Conservation (phyloP, 805 yeast species). For the Pichia nakasei region DNA sequence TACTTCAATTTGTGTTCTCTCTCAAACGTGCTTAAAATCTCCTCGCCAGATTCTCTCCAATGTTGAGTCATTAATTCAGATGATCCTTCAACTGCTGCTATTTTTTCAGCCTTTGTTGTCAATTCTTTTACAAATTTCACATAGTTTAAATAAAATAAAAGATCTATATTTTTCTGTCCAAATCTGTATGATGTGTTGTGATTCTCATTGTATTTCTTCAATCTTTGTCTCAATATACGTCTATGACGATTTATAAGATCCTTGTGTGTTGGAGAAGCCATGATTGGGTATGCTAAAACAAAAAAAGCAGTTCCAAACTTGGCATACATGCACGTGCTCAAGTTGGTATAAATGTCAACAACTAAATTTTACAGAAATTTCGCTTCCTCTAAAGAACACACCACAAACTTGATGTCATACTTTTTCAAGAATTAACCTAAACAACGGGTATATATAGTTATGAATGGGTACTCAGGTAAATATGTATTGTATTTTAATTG, state of each 20-base stretch:
- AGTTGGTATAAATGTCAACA: too few relatives aligned
- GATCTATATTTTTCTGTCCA: slow-evolving; percentile 19
- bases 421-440: too few relatives aligned
- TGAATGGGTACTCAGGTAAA: too few relatives aligned
- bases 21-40: slow-evolving; percentile 11
- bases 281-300: too few relatives aligned
- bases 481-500: too few relatives aligned
- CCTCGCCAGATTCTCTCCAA: slow-evolving; percentile 25
- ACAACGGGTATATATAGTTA: too few relatives aligned
- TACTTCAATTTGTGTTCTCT: slow-evolving; percentile 1
- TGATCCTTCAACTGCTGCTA: slow-evolving; percentile 33
- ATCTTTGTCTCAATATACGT: slow-evolving; percentile 5
- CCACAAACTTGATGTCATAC: too few relatives aligned
- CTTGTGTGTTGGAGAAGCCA: slow-evolving; percentile 9
- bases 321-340: too few relatives aligned
- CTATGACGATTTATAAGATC: slow-evolving; percentile 10
- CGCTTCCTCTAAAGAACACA: too few relatives aligned
- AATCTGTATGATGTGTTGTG: background rate
- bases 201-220: slow-evolving; percentile 4
- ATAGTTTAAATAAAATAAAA: slow-evolving; percentile 38
- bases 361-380: too few relatives aligned
- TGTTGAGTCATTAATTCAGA: slow-evolving; percentile 35
- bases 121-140: slow-evolving; percentile 37
- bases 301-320: too few relatives aligned
- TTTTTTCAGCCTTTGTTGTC: slow-evolving; percentile 30